phyloP scores from a whole-genome alignment of 495 filamentous ascomycete species.

The Xylaria grammica region DNA sequence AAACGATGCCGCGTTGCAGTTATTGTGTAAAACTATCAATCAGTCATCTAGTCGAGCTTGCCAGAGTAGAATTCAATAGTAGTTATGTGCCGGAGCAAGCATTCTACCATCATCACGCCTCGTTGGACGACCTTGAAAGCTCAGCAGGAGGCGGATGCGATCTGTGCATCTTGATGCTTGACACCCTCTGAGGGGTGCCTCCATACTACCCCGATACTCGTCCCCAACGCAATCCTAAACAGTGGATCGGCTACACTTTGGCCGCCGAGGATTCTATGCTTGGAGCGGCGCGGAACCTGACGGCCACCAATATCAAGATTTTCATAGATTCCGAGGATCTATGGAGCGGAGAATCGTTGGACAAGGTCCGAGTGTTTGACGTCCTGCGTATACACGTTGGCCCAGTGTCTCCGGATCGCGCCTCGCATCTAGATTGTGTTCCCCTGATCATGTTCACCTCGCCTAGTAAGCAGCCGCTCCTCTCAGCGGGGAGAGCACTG shows the following conservation, averaged over 20 bases:
- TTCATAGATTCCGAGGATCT: not conserved
- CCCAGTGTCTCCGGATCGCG: not conserved
- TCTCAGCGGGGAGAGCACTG: not conserved
- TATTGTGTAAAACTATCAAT: constrained; percentile 12
- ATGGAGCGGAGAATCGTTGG: not conserved
- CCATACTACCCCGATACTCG: not conserved
- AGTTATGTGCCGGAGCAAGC: not conserved
- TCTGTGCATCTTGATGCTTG: not conserved
- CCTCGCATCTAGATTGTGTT: not conserved
- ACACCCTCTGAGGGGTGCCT: not conserved
- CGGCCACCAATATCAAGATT: not conserved
- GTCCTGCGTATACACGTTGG: constrained; percentile 6
- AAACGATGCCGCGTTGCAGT: constrained; percentile 2
- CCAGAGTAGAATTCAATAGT: not conserved
- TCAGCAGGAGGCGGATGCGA: not conserved
- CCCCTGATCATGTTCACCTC: not conserved
- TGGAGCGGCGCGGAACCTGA: not conserved
- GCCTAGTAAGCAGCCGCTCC: not conserved
- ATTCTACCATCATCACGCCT: constrained; percentile 3
- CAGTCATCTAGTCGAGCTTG: constrained; percentile 6
- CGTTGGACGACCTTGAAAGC: not conserved
- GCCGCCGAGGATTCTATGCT: not conserved
- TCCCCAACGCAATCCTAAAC: not conserved
- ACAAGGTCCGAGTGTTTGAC: constrained; percentile 10
- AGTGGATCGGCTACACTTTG: not conserved